Conservation (phyloP, 2,329 filamentous ascomycete species). For the Exutisphaerella laricina region DNA sequence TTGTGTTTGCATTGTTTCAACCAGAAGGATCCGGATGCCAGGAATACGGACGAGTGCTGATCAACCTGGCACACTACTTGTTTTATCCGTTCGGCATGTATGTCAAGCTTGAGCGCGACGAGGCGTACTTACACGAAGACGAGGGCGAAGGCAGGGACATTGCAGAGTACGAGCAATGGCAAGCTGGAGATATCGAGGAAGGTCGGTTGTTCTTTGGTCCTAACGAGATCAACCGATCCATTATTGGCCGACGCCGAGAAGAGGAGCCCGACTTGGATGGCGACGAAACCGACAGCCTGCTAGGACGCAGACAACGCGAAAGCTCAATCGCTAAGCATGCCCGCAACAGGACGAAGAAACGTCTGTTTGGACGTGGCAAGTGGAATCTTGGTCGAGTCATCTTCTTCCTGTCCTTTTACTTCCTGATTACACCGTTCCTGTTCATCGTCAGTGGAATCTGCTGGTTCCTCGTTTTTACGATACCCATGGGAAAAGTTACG, state of each 20-base stretch:
- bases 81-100: slow-evolving; percentile 98
- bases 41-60: slow-evolving; percentile 80
- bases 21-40: slow-evolving; percentile 63
- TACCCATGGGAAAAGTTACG: slow-evolving; percentile 96
- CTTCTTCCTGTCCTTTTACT: slow-evolving; percentile 96
- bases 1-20: slow-evolving; percentile 70
- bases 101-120: slow-evolving; percentile 86
- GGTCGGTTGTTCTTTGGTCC: slow-evolving; percentile 95
- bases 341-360: slow-evolving; percentile 57
- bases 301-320: slow-evolving; percentile 51
- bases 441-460: slow-evolving; percentile 82
- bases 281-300: slow-evolving; percentile 82
- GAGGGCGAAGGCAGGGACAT: slow-evolving; percentile 94
- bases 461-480: slow-evolving; percentile 96
- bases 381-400: slow-evolving; percentile 94
- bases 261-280: slow-evolving; percentile 71
- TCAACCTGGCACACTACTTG: slow-evolving; percentile 77
- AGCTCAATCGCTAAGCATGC: slow-evolving; percentile 24
- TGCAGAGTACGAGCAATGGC: slow-evolving; percentile 98
- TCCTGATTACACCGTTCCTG: slow-evolving; percentile 77
- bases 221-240: slow-evolving; percentile 59
- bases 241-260: slow-evolving; percentile 78
- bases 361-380: slow-evolving; percentile 88
- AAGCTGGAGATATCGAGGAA: slow-evolving; percentile 93
- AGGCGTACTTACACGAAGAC: slow-evolving; percentile 90